These are phyloP conservation scores for Amaranthus hypochondriacus DNA, from an alignment of 148 eudicot species.

Conservation along the genomic window DNA sequence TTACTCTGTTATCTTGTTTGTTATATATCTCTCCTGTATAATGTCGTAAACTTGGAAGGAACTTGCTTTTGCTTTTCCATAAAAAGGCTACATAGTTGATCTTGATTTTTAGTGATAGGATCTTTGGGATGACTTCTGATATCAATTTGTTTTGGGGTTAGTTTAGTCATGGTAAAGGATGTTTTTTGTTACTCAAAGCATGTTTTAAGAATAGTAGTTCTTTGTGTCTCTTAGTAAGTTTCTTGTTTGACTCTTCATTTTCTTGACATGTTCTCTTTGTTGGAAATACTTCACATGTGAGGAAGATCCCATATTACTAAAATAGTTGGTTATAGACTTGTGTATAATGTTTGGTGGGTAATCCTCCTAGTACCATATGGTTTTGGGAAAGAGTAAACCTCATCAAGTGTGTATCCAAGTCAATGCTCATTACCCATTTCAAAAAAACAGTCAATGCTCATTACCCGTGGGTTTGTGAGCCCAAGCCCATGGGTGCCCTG, in stretches of 20 bases:
- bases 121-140: neutral
- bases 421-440: too few species aligned
- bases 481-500: too few species aligned
- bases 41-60: neutral
- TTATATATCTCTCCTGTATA: neutral
- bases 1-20: neutral
- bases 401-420: too few species aligned
- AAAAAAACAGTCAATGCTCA: too few species aligned
- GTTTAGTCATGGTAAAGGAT: neutral
- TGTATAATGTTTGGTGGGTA: too few species aligned
- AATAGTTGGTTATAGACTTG: too few species aligned
- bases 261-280: neutral
- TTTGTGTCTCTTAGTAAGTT: neutral
- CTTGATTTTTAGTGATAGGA: neutral
- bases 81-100: neutral
- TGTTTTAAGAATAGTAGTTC: neutral
- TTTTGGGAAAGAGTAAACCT: too few species aligned
- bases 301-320: too few species aligned
- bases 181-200: neutral
- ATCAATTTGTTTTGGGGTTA: neutral
- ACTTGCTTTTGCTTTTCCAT: neutral
- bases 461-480: too few species aligned
- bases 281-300: too few species aligned
- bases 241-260: neutral
- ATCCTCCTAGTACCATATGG: too few species aligned